phyloP scores from a whole-genome alignment of 1,284 basidiomycete genomes.

The Naganishia albida region DNA sequence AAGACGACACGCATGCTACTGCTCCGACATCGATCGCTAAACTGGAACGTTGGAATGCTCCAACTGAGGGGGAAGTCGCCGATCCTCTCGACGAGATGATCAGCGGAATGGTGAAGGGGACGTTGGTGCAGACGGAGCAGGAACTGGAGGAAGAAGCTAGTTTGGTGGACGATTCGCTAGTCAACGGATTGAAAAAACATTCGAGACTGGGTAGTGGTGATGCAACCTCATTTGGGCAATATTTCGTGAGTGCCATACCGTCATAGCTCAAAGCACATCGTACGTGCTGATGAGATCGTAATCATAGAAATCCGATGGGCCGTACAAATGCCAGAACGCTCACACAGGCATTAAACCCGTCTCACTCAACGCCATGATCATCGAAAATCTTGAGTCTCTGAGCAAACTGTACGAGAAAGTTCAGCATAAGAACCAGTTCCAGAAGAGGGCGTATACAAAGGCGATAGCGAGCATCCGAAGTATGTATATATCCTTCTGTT shows the following conservation, averaged over 20 bases:
- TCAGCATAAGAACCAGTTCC: slow-evolving; percentile 46
- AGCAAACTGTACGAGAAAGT: slow-evolving; percentile 45
- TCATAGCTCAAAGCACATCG: not conserved
- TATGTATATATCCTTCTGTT: slow-evolving; percentile 29
- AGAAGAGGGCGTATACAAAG: slow-evolving; percentile 43
- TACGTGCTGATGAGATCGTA: too few species aligned
- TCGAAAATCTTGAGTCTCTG: slow-evolving; percentile 47
- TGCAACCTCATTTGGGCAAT: not conserved
- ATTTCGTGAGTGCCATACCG: too few species aligned
- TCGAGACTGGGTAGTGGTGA: not conserved
- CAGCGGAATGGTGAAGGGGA: slow-evolving; percentile 26
- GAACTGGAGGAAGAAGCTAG: slow-evolving; percentile 5
- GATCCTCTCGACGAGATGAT: slow-evolving; percentile 33
- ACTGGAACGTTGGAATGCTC: slow-evolving; percentile 19
- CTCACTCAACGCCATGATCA: slow-evolving; percentile 49
- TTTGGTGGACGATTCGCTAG: not conserved
- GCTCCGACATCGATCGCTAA: not conserved
- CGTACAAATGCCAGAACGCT: slow-evolving; percentile 46
- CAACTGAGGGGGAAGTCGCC: slow-evolving; percentile 23
- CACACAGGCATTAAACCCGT: slow-evolving; percentile 38
- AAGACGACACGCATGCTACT: not conserved
- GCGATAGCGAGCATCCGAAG: slow-evolving; percentile 47
- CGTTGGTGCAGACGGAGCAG: slow-evolving; percentile 16
- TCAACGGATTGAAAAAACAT: not conserved
- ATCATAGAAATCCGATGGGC: slow-evolving; percentile 12